Evolutionary conservation across 2,329 filamentous ascomycete species (phyloP).

Genomic region (Coniochaeta sp.): DNA sequence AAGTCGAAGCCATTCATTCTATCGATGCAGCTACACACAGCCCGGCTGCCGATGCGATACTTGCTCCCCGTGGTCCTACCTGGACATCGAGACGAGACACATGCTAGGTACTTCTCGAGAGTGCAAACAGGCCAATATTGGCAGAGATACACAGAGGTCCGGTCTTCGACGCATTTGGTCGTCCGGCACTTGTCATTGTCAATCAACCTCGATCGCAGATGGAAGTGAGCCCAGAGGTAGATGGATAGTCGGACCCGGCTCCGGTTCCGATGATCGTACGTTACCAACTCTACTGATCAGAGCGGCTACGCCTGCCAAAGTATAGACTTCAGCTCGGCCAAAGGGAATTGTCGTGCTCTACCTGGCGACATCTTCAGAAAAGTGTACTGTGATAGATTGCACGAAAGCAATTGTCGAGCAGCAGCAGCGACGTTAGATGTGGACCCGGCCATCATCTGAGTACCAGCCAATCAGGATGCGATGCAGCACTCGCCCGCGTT

Average conservation of each 20-base stretch:
- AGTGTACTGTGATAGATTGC: background rate
- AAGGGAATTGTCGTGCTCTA: background rate
- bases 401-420: background rate
- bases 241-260: background rate
- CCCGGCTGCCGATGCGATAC: background rate
- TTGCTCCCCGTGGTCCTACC: background rate
- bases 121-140: background rate
- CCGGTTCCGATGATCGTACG: background rate
- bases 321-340: background rate
- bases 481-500: background rate
- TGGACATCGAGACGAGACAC: background rate
- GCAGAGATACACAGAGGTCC: background rate
- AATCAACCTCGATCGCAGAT: background rate
- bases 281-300: background rate
- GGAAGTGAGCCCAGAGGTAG: background rate
- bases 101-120: background rate
- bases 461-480: background rate
- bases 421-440: background rate
- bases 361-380: background rate
- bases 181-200: background rate
- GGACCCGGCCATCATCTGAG: background rate
- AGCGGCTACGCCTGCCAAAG: background rate
- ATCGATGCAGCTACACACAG: background rate
- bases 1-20: background rate
- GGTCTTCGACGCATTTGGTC: background rate